Conservation (phyloP, 2,329 filamentous ascomycete species). For the Parasarocladium wereldwijsianum region DNA sequence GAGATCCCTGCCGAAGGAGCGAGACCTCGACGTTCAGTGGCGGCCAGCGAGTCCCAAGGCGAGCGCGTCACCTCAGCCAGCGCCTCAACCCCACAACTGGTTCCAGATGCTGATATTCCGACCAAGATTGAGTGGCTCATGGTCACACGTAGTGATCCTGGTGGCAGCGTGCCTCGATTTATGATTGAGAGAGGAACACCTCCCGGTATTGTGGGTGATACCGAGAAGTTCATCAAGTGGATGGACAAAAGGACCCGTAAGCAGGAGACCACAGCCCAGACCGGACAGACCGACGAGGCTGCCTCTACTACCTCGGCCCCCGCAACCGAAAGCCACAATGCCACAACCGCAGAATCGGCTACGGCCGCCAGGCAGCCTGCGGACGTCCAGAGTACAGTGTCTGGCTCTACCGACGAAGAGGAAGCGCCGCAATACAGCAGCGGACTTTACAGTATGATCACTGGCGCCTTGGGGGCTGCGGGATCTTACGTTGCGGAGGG, state of each 20-base stretch:
- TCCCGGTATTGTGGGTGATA: slow-evolving; percentile 63
- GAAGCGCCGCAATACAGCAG: slow-evolving; percentile 14
- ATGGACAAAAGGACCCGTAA: slow-evolving; percentile 23
- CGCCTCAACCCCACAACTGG: no score
- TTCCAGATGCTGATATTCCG: slow-evolving; percentile 14
- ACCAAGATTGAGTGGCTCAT: slow-evolving; percentile 72
- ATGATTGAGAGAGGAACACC: slow-evolving; percentile 86
- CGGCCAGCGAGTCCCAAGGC: slow-evolving; percentile 16
- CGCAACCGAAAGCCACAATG: not conserved
- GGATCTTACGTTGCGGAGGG: slow-evolving; percentile 28
- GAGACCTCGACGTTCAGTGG: slow-evolving; percentile 15
- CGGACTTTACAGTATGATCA: slow-evolving; percentile 41
- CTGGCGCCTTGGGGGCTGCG: slow-evolving; percentile 35
- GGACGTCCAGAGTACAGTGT: not conserved
- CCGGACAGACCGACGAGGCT: slow-evolving; percentile 8
- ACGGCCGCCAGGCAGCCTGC: slow-evolving; percentile 2
- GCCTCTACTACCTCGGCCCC: not conserved
- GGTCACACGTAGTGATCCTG: slow-evolving; percentile 79
- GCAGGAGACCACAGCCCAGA: slow-evolving; percentile 17
- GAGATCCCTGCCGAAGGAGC: slow-evolving; percentile 51
- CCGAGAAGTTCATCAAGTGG: slow-evolving; percentile 73
- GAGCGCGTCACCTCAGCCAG: slow-evolving; percentile 6
- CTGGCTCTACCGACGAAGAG: not conserved
- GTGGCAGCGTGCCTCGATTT: slow-evolving; percentile 75
- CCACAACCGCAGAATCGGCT: not conserved